Base-by-base conservation (phyloP, 176 grass and related monocot genomes). In the Phyllostachys edulis region DNA sequence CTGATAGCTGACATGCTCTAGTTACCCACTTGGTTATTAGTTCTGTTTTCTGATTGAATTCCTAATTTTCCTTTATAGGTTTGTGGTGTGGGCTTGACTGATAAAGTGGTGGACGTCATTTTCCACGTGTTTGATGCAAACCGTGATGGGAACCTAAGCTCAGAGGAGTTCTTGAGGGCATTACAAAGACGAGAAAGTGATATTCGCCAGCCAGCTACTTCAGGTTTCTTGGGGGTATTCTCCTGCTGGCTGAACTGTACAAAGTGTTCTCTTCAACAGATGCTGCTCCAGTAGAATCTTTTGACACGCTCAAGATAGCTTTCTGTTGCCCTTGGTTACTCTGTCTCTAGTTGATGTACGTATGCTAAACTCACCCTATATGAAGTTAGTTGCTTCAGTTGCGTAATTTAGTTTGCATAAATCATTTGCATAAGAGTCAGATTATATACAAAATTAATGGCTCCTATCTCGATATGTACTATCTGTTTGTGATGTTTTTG, bases 61-160 rank as follows among this genome's bases (percentile, higher is more conserved):
- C 20, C 12, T 21, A 37, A 56, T 57, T 1, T 63, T 81, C 20
- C 56, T 46, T 75, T 63, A 60, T 62, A 98, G 96, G 96, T 98
- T 41, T 98, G 96, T 85, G 93, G 91, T 13, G 83, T 98, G 65
- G 83, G 90, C 61, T 80, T 95, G 73, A 90, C 87, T 71, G 87
- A 98, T 77, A 98, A 83, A 59, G 88, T 95, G 41, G 87, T 98
- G 49, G 91, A 98, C 60, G 64, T 89, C 59, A 92, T 98, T 80
- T 98, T 98, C 84, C 89, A 87, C 49, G 85, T 98, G 69, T 98
- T 98, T n/a, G 93, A 98, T 54, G 54, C 93, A 21, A 90, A 98
- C 75, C 16, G 59, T 47, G 96, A 98, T 77, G 91, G 96, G 24
- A 87, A 51, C 80, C 88, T 98, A 61, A 98, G 96, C 81, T 82